Evolutionary conservation across 176 grass and related monocot species (phyloP).

Genomic region (Aegilops sharonensis): DNA sequence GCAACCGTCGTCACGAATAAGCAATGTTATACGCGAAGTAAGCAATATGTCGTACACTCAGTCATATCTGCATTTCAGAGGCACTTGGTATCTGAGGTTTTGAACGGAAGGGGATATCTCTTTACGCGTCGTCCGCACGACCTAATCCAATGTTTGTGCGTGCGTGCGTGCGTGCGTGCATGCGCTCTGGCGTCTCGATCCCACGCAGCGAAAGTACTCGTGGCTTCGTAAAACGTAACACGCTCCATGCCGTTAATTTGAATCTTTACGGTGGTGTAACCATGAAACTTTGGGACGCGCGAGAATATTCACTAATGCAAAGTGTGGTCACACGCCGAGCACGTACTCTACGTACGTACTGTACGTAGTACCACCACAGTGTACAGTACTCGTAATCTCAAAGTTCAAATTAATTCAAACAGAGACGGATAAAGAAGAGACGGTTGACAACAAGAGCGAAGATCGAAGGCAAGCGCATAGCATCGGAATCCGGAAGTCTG

Average conservation of each 20-base stretch:
- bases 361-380: neutral
- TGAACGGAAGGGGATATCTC: too few relatives aligned
- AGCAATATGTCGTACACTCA: neutral
- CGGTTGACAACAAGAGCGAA: neutral
- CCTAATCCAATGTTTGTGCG: too few relatives aligned
- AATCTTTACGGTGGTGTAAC: neutral
- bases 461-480: neutral
- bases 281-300: neutral
- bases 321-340: neutral
- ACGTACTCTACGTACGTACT: neutral
- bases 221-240: neutral
- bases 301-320: neutral
- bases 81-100: too few relatives aligned
- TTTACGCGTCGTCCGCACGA: too few relatives aligned
- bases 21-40: neutral
- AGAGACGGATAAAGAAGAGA: neutral
- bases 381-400: neutral
- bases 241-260: neutral
- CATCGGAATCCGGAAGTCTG: constrained; percentile 3
- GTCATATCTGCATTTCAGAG: too few relatives aligned
- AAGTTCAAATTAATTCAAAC: constrained; percentile 26
- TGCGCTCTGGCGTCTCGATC: constrained; percentile 11
- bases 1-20: neutral
- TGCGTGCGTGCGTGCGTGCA: neutral
- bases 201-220: neutral